These are phyloP conservation scores for Xylariaceae sp. DNA, from an alignment of 2,329 filamentous ascomycete genomes.

Conservation along the genomic window DNA sequence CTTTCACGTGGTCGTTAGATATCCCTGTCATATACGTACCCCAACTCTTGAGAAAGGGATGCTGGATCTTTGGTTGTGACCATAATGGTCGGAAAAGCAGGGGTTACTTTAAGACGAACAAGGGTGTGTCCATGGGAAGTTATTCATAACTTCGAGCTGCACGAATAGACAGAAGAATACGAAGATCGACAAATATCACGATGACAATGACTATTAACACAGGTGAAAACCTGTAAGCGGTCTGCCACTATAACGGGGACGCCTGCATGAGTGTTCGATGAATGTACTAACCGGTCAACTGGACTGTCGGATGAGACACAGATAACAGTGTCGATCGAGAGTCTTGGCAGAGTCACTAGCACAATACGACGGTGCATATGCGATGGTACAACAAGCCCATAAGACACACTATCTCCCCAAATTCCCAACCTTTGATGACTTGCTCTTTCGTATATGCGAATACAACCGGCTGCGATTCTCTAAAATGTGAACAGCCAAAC, in stretches of 20 bases:
- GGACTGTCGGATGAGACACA: constrained; percentile 2
- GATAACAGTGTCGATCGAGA: not conserved
- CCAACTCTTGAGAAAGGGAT: not conserved
- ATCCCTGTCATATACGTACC: constrained; percentile 2
- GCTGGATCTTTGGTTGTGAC: no score
- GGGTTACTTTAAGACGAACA: constrained; percentile 1
- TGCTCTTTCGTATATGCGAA: constrained; percentile 1
- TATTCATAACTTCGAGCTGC: not conserved
- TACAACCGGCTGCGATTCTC: not conserved
- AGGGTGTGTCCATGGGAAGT: constrained; percentile 1
- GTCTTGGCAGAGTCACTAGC: not conserved
- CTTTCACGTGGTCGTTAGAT: constrained; percentile 6
- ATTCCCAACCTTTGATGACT: constrained; percentile 1
- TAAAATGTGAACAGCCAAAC: not conserved
- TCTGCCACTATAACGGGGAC: not conserved
- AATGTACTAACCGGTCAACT: not conserved
- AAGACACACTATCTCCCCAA: not conserved
- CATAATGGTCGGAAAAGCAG: no score
- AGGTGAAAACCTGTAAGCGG: not conserved
- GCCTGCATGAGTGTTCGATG: constrained; percentile 3
- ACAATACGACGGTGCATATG: not conserved
- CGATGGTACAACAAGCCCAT: not conserved
- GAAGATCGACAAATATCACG: constrained; percentile 4
- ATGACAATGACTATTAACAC: not conserved
- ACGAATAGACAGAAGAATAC: not conserved